Conservation (phyloP, 1,139 yeast species). For the Diutina rugosa region DNA sequence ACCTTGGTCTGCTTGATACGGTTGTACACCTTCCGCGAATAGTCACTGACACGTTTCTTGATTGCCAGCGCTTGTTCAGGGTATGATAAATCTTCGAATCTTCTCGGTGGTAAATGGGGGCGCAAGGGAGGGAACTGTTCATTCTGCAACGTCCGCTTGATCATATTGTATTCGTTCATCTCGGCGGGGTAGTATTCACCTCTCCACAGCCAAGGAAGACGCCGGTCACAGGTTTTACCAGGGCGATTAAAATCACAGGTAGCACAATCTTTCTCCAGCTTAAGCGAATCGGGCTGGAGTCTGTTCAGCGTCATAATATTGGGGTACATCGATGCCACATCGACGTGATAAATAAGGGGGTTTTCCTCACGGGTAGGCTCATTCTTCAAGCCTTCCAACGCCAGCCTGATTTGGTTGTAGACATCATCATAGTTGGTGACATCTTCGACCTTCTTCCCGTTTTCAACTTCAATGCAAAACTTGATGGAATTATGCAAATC, state of each 20-base stretch:
- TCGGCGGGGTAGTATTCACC: conserved; percentile 92
- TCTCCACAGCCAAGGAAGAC: conserved; percentile 96
- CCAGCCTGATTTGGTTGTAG: conserved; percentile 38
- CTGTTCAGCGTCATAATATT: conserved; percentile 97
- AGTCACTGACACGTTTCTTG: conserved; percentile 73
- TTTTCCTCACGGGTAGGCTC: conserved; percentile 57
- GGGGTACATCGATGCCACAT: conserved; percentile 99
- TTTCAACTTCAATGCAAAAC: conserved; percentile 81
- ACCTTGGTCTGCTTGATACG: conserved; percentile 73
- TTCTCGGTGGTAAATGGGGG: conserved; percentile 41
- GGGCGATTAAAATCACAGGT: conserved; percentile 95
- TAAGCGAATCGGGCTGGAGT: conserved; percentile 96
- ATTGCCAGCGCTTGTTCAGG: conserved; percentile 67
- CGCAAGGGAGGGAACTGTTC: conserved; percentile 62
- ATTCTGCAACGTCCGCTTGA: conserved; percentile 67
- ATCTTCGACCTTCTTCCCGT: conserved; percentile 55
- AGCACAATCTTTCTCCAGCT: conserved; percentile 90
- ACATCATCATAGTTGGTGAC: conserved; percentile 73
- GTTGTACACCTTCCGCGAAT: conserved; percentile 76
- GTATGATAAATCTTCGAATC: conserved; percentile 65
- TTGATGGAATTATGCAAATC: conserved; percentile 68
- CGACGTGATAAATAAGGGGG: conserved; percentile 93
- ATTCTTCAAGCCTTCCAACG: conserved; percentile 43
- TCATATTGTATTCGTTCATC: conserved; percentile 84
- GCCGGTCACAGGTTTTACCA: conserved; percentile 83